Base-by-base conservation (phyloP, 805 yeast species). In the Yarrowia sp. region DNA sequence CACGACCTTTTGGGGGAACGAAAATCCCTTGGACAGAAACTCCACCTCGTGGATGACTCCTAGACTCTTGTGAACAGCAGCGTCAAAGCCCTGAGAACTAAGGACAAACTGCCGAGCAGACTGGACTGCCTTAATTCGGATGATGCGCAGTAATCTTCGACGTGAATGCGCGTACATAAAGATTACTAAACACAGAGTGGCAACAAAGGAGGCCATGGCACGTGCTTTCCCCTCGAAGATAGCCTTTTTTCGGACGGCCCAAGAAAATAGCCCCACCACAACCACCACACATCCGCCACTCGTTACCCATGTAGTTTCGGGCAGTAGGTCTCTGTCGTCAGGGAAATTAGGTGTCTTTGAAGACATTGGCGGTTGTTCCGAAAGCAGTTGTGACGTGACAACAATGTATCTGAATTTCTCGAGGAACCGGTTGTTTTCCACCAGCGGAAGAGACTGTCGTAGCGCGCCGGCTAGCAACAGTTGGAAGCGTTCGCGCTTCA, bases 401-500 rank as follows among this genome's bases (percentile, higher is more conserved):
- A 84, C 71, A 3, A 77, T 71, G 69, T 83, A 84, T 51, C 83
- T 78, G 67, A 83, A 82, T 67, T 83, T 83, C 65, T 84, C 87
- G 32, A 77, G 67, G 68, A 83, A 84, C 48, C 71, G 66, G 31
- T 67, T 47, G 14, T 72, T 74, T 65, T 78, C 80, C 17, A 58
- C 67, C 8, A 43, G 44, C 1, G 69, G 67, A 4, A 75, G 70
- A 11, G 57, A 63, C 41, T 73, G 65, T 53, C 67, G 65, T 31
- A 75, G 65, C 5, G 76, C 75, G 18, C 53, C 65, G 11, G 71
- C 66, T 1, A 75, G 33, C 43, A 72, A 53, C 13, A 55, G 47
- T 3, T 69, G 64, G 58, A 74, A 74, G 15, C 73, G 68, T 22
- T 65, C 67, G 39, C 69, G 64, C n/a, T 43, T 57, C 51, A 66